Conservation (phyloP, 495 filamentous ascomycete species). For the Lasiosphaeria hispida region DNA sequence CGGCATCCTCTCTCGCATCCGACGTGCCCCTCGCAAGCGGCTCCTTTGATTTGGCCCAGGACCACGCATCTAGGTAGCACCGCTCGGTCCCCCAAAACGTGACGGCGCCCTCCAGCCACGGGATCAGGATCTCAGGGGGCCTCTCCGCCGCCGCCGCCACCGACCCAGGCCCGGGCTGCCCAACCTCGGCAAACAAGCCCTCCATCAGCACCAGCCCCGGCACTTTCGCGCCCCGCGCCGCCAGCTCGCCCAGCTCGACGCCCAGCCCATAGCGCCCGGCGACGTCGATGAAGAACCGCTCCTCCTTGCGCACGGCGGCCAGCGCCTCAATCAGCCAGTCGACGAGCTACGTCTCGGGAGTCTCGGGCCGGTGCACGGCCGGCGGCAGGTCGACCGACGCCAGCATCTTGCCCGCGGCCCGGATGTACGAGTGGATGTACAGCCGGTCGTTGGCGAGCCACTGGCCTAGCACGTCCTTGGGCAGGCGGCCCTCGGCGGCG, state of each 20-base stretch:
- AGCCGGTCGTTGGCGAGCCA: slow-evolving; percentile 77
- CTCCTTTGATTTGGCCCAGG: slow-evolving; percentile 48
- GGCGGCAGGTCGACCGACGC: slow-evolving; percentile 58
- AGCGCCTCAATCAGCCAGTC: slow-evolving; percentile 61
- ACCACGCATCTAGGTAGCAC: slow-evolving; percentile 60
- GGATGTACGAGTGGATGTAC: slow-evolving; percentile 67
- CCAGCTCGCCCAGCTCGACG: slow-evolving; percentile 40
- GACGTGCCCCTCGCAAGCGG: slow-evolving; percentile 12
- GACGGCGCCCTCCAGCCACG: slow-evolving; percentile 61
- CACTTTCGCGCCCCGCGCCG: slow-evolving; percentile 15
- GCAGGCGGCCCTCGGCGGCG: slow-evolving; percentile 62
- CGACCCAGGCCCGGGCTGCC: neutral
- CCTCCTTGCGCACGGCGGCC: slow-evolving; percentile 63
- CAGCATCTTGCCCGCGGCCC: slow-evolving; percentile 66
- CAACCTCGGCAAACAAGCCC: slow-evolving; percentile 31
- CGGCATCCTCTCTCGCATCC: slow-evolving; percentile 41
- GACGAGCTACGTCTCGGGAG: slow-evolving; percentile 49
- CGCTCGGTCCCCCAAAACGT: slow-evolving; percentile 74
- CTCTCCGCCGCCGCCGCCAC: neutral
- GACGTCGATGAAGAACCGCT: slow-evolving; percentile 65
- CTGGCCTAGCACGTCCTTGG: slow-evolving; percentile 53
- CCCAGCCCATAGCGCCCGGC: slow-evolving; percentile 60
- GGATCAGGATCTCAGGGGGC: slow-evolving; percentile 15
- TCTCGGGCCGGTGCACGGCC: slow-evolving; percentile 26
- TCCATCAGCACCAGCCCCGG: slow-evolving; percentile 34